Evolutionary conservation across 2,329 filamentous ascomycete species (phyloP).

Genomic region (Lanzia echinophila): DNA sequence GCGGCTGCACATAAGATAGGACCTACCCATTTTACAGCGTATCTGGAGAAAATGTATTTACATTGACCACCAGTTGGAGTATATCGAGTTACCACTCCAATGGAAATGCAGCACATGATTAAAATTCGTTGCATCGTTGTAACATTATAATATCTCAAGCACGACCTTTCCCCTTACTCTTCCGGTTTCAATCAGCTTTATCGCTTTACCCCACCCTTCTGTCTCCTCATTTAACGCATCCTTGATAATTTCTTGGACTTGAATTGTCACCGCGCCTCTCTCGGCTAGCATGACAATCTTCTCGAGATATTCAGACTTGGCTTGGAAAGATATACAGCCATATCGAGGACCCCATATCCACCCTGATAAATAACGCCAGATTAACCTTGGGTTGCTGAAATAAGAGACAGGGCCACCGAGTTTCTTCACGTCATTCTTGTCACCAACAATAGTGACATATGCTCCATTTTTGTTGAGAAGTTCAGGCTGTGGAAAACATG

Average conservation of each 20-base stretch:
- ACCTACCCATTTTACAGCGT: too few species aligned
- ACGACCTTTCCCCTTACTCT: conserved; percentile 15
- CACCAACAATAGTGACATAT: conserved; percentile 29
- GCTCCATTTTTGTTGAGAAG: conserved; percentile 22
- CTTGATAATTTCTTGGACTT: conserved; percentile 12
- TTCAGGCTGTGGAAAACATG: conserved; percentile 12
- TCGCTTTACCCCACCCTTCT: conserved; percentile 9
- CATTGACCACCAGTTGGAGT: too few species aligned
- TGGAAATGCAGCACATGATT: too few species aligned
- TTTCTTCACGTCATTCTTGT: conserved; percentile 21
- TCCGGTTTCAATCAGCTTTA: conserved; percentile 11
- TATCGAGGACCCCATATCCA: conserved; percentile 27
- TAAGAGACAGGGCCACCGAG: conserved; percentile 26
- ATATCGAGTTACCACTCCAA: too few species aligned
- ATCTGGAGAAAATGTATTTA: too few species aligned
- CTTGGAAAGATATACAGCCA: conserved; percentile 17
- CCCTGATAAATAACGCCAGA: conserved; percentile 24
- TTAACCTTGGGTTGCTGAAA: conserved; percentile 21
- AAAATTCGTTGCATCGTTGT: too few species aligned
- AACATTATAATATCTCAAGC: conserved; percentile 6
- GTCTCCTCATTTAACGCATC: conserved; percentile 10
- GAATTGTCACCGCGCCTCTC: conserved; percentile 10
- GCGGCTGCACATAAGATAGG: too few species aligned
- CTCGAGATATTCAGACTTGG: conserved; percentile 7
- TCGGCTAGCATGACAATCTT: conserved; percentile 10